Percentiles rank a stretch among this genome's conserved stretches.
phyloP scores from a whole-genome alignment of 495 filamentous ascomycete genomes.

The Penicillium paxilli region DNA sequence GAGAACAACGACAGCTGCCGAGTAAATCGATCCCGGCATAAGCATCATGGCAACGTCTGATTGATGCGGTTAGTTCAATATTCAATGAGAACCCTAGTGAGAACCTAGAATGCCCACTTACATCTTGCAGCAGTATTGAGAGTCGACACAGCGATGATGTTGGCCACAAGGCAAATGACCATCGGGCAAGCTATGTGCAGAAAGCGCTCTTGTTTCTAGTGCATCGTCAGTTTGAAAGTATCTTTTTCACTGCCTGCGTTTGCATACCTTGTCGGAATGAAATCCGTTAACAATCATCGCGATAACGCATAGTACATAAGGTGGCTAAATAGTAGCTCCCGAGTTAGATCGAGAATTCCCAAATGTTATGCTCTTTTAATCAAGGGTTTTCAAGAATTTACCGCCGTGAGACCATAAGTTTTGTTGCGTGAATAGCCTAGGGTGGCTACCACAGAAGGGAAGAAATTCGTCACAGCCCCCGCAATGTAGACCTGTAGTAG shows the following conservation, averaged over 20 bases:
- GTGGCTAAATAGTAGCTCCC: conserved; percentile 6
- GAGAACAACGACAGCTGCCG: conserved; percentile 11
- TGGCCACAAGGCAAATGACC: conserved; percentile 6
- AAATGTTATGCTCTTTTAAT: too few species aligned
- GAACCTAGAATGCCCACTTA: conserved; percentile 1
- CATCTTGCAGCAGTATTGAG: conserved; percentile 15
- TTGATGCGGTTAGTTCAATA: background rate
- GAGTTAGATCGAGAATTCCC: too few species aligned
- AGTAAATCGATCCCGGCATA: conserved; percentile 12
- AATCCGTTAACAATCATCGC: conserved; percentile 13
- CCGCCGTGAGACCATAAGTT: conserved; percentile 4
- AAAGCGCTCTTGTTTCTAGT: conserved; percentile 16
- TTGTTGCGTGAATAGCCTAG: conserved; percentile 7
- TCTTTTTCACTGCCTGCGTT: too few species aligned
- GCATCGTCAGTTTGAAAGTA: background rate
- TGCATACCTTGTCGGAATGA: conserved; percentile 14
- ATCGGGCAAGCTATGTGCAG: conserved; percentile 11
- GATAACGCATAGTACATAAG: conserved; percentile 6
- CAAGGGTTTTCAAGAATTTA: too few species aligned
- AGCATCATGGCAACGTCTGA: conserved; percentile 20
- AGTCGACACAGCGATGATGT: conserved; percentile 13
- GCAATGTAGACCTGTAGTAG: conserved; percentile 1
- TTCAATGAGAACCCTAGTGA: too few species aligned
- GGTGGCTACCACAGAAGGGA: conserved; percentile 4
- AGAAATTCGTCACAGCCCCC: conserved; percentile 5